Evolutionary conservation across 345 rosid species (phyloP).

Genomic region (Sisymbrium altissimum): DNA sequence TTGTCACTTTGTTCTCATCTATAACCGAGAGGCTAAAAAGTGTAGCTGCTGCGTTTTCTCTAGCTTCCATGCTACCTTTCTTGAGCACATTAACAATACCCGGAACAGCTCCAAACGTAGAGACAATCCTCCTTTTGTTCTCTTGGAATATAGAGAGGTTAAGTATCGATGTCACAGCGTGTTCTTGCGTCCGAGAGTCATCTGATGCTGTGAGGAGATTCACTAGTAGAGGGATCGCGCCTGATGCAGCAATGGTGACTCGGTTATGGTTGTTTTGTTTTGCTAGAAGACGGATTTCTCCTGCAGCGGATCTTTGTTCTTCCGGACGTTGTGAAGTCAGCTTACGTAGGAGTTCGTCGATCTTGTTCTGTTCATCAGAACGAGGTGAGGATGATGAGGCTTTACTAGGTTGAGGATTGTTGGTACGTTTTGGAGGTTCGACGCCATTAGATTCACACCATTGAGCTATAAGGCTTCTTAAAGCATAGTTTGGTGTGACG

Average conservation of each 20-base stretch:
- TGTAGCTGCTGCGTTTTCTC: constrained; percentile 94
- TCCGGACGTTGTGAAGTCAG: constrained; percentile 61
- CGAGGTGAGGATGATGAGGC: constrained; percentile 48
- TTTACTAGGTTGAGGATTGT: constrained; percentile 53
- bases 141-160: constrained; percentile 88
- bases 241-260: constrained; percentile 83
- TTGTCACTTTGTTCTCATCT: constrained; percentile 82
- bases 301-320: constrained; percentile 75
- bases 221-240: constrained; percentile 87
- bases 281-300: constrained; percentile 91
- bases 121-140: constrained; percentile 78
- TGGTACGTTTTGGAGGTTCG: constrained; percentile 75
- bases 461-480: constrained; percentile 89
- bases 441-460: constrained; percentile 92
- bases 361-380: constrained; percentile 51
- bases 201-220: constrained; percentile 56
- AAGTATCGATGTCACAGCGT: constrained; percentile 86
- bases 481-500: constrained; percentile 76
- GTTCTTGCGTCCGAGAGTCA: constrained; percentile 75
- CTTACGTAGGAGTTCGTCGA: constrained; percentile 61
- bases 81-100: constrained; percentile 81
- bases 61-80: constrained; percentile 95
- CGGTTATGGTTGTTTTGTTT: constrained; percentile 86
- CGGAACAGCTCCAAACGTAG: constrained; percentile 68
- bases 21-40: constrained; percentile 93